Evolutionary conservation across 352 stramenopile species (phyloP), one percentile per base, ranked within the genome.

Genomic region (Phytopythium mirpurense): DNA sequence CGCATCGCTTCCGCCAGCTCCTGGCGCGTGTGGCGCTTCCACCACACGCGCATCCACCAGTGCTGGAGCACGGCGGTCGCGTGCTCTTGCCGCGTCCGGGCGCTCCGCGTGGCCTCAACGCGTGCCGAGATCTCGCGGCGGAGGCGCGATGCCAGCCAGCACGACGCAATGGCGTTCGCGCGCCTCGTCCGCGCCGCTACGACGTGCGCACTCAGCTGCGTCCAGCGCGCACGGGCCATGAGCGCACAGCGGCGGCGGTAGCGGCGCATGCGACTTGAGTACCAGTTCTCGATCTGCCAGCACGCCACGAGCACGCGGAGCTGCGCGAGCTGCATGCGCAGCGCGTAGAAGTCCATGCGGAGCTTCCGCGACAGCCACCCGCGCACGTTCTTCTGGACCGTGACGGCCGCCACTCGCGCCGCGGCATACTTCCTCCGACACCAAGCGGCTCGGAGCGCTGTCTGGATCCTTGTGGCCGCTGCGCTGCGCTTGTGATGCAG

Each of bases 211-310:
- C 56, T 41, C 18, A 84, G 24, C 44, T 54, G 58, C 14, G 59
- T 72, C 72, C 72, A 83, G 26, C 51, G 57, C 48, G 59, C 51
- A 42, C 67, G 62, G 10, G 60, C 43, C 24, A 65, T n/a, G 18
- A 78, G 37, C 12, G 51, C 27, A 8, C 67, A 59, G 9, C 72
- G 69, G 10, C 57, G 63, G 16, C 57, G 57, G 34, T 68, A 63
- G 26, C 51, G 54, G 19, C 36, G 19, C 57, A 64, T 66, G 18
- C 51, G 37, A 8, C 60, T 56, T 12, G 19, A 48, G 46, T 70
- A 83, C 74, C 74, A 86, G n/a, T 43, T 56, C 45, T 86, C 72
- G 43, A 86, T 79, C 26, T 59, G 53, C 74, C 74, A 86, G 48
- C 67, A 81, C 43, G 72, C 70, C 26, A 59, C 54, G 32, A 78